These are phyloP conservation scores for Bacterosira constricta DNA, from an alignment of 108 stramenopile genomes.

Conservation along the genomic window DNA sequence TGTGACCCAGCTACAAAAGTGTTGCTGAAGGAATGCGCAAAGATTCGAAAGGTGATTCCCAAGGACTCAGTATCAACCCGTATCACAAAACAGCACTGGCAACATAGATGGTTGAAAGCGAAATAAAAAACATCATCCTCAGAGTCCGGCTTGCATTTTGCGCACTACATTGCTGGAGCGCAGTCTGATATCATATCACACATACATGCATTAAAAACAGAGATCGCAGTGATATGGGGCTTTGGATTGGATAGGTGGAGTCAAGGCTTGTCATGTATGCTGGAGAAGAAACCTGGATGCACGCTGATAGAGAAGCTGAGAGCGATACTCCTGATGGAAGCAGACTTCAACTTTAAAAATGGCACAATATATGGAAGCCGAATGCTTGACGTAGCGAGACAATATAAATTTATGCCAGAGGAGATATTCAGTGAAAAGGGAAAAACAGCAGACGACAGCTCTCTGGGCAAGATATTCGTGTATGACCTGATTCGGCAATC, in stretches of 20 bases:
- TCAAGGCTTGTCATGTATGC: background rate
- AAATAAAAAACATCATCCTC: conserved; percentile 14
- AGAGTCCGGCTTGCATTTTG: background rate
- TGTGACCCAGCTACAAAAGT: background rate
- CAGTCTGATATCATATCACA: background rate
- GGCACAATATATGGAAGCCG: conserved; percentile 2
- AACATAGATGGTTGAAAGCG: too few relatives aligned
- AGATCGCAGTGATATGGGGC: background rate
- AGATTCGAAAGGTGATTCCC: background rate
- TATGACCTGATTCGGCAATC: background rate
- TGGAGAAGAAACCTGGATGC: conserved; percentile 5
- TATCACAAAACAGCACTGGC: conserved; percentile 3
- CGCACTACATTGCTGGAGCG: background rate
- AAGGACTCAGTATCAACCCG: background rate
- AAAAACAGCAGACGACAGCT: conserved; percentile 2
- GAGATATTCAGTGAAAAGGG: conserved; percentile 22
- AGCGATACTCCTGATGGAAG: conserved; percentile 27
- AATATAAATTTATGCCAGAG: background rate
- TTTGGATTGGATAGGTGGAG: background rate
- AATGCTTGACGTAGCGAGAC: conserved; percentile 9
- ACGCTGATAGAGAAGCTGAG: background rate
- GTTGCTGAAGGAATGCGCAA: background rate
- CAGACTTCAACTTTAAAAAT: conserved; percentile 14
- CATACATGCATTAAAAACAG: conserved; percentile 1
- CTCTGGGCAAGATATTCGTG: background rate